Evolutionary conservation across 768 basidiomycete species (phyloP).

Genomic region (Hericium erinaceus): DNA sequence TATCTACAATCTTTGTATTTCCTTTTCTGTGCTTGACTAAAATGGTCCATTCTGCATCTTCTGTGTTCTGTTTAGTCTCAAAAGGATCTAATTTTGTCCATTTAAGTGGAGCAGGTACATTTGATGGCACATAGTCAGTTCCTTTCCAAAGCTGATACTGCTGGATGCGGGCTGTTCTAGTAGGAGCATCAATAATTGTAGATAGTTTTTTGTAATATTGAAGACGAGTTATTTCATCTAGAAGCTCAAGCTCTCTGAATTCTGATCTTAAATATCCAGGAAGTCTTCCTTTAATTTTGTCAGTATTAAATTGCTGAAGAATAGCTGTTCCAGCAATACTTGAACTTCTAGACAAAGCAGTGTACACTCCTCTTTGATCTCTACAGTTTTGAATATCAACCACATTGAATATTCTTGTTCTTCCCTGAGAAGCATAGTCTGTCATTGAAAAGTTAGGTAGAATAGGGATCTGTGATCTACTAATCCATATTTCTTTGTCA

Average conservation of each 20-base stretch:
- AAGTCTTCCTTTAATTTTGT: slow-evolving; percentile 6
- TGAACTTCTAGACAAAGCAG: slow-evolving; percentile 14
- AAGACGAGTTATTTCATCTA: slow-evolving; percentile 7
- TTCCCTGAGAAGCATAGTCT: slow-evolving; percentile 17
- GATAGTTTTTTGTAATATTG: background rate
- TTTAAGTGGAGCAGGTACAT: background rate
- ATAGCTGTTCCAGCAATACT: slow-evolving; percentile 10
- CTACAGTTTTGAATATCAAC: slow-evolving; percentile 10
- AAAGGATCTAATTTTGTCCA: background rate
- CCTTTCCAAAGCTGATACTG: background rate
- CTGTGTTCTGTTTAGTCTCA: background rate
- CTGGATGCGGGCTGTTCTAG: background rate
- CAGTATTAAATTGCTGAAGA: slow-evolving; percentile 7
- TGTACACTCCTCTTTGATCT: slow-evolving; percentile 14
- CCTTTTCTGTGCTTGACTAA: background rate
- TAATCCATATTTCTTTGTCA: background rate
- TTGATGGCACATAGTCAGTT: background rate
- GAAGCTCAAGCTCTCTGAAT: slow-evolving; percentile 10
- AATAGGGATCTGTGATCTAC: slow-evolving; percentile 8
- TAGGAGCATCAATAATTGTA: background rate
- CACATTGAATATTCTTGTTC: slow-evolving; percentile 12
- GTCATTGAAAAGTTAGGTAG: slow-evolving; percentile 19
- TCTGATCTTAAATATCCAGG: slow-evolving; percentile 11
- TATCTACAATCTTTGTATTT: background rate
- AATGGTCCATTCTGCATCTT: background rate